Evolutionary conservation across 176 grass and related monocot species (phyloP), one percentile per base, ranked within the genome.

Genomic region (Melocanna baccifera): DNA sequence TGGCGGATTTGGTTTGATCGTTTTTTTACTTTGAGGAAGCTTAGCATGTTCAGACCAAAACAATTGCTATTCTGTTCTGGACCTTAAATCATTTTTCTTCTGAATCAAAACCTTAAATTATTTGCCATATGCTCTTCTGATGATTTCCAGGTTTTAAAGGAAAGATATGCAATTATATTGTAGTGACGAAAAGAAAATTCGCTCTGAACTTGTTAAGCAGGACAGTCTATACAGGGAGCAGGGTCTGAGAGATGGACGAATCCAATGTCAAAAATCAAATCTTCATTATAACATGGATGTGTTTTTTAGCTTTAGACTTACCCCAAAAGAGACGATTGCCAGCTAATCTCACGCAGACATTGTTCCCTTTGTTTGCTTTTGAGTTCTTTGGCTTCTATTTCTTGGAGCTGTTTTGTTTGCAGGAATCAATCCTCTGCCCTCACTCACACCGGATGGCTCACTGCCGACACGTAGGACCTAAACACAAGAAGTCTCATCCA

Each of bases 301-400:
- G 76, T 78, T 85, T 84, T 87, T 88, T 78, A 83, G 83, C 81
- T 93, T 75, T 73, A 87, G 81, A 64, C 63, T 75, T 81, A 55
- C 65, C 81, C 91, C 81, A 82, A 93, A 90, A 84, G 79, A 85
- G 81, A 93, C 85, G 85, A 81, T 82, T 90, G 91, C 88, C 91
- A 90, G 82, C 91, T 85, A 87, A 85, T 85, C 77, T 67, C 71
- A 74, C 16, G 72, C 88, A 93, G 85, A 62, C 85, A 76, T 69
- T 87, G 85, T 69, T 90, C 66, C 81, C 64, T 92, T 90, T 79
- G 71, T 93, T 93, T 88, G 88, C 72, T 74, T 75, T 75, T 39
- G 77, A 72, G 65, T 61, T 32, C 55, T 78, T 87, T 87, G 85
- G 81, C 87, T 86, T 63, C 57, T 86, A 72, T 92, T 79, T 79